Base-by-base conservation (phyloP, 805 yeast species). In the Candida michaelii region DNA sequence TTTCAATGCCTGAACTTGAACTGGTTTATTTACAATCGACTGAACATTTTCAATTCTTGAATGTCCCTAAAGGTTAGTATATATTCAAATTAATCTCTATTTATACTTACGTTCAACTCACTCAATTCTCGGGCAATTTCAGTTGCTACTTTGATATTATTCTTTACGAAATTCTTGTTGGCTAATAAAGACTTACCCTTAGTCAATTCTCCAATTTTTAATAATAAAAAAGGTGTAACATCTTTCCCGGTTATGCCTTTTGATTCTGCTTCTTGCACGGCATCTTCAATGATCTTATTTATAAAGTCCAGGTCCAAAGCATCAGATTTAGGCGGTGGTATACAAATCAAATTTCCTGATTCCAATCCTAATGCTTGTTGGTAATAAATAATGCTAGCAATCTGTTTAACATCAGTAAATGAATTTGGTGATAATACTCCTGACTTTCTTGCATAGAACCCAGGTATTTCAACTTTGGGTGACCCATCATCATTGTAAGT, bases 401-500 rank as follows among this genome's bases (percentile, higher is more conserved):
- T 89, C 14, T 77, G 76, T 2, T 46, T 45, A 40, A 79, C 73
- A 4, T 68, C 50, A n/a, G 58, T 52, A 51, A 88, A 82, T 17
- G 73, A 69, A 56, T 78, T 85, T 0, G 95, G 95, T 1, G 93
- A 83, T 37, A 51, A 50, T 3, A 82, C 77, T 1, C 91, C 90
- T 1, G 95, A 84, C 47, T 84, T 86, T 34, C 87, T 66, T 16
- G 86, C 76, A 60, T 83, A 89, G 53, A 89, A 89, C 0, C 96
- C 96, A 0, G 97, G 97, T 16, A 89, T 70, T 38, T 67, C 60
- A 23, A 66, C 54, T 10, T 30, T 33, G 3, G 42, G 11, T 4
- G 43, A 16, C 19, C 56, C 44, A 10, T 51, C 52, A 5, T 77
- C 76, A 11, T 83, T 81, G 45, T 62, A 64, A 0, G 96, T 89